phyloP scores from a whole-genome alignment of 202 grass and related monocot species.

The Saccharum hybrid region DNA sequence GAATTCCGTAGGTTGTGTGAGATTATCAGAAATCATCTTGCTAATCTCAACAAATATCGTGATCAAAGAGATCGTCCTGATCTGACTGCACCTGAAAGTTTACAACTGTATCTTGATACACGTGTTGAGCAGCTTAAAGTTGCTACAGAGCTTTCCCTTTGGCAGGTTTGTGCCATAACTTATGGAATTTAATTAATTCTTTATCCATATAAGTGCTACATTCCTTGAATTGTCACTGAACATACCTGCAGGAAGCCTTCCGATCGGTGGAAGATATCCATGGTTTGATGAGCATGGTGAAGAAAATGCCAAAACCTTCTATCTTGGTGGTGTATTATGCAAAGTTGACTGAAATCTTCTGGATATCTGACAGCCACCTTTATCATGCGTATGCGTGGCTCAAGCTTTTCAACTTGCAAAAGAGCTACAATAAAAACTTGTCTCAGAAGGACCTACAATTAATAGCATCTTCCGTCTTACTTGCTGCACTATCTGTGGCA shows the following conservation, averaged over 20 bases:
- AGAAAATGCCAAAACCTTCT: slow-evolving; percentile 92
- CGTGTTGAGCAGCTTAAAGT: slow-evolving; percentile 93
- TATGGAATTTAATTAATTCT: neutral
- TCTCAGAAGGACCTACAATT: slow-evolving; percentile 91
- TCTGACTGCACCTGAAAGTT: slow-evolving; percentile 79
- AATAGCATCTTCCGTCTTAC: slow-evolving; percentile 92
- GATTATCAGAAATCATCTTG: slow-evolving; percentile 93
- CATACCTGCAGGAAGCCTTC: slow-evolving; percentile 86
- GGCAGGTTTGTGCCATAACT: slow-evolving; percentile 71
- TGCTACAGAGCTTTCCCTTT: slow-evolving; percentile 86
- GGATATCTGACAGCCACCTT: slow-evolving; percentile 82
- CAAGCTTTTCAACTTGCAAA: slow-evolving; percentile 93
- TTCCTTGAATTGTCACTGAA: slow-evolving; percentile 4
- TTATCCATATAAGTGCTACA: neutral
- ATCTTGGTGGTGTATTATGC: slow-evolving; percentile 87
- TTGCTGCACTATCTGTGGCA: slow-evolving; percentile 79
- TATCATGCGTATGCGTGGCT: slow-evolving; percentile 98
- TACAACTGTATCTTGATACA: slow-evolving; percentile 90
- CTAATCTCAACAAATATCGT: slow-evolving; percentile 92
- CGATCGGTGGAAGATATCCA: slow-evolving; percentile 96
- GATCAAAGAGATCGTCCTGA: slow-evolving; percentile 94
- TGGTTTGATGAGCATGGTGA: slow-evolving; percentile 91
- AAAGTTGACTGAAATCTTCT: slow-evolving; percentile 96
- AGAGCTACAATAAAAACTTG: slow-evolving; percentile 96
- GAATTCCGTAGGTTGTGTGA: slow-evolving; percentile 94